Percentiles rank a stretch among this genome's conserved stretches.
Conservation (phyloP, 148 eudicot species). For the Silene latifolia region DNA sequence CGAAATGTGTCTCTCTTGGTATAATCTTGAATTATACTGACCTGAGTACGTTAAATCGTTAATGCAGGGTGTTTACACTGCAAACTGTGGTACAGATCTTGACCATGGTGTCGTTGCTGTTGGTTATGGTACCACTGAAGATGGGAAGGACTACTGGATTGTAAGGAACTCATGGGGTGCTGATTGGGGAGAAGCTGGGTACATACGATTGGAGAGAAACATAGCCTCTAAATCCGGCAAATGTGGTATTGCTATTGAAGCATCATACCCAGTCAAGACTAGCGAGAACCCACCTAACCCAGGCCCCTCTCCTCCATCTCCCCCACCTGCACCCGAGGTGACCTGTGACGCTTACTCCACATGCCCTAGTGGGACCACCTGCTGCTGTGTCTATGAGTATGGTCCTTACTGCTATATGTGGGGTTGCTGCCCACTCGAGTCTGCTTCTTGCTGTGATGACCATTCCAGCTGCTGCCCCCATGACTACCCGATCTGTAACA, state of each 20-base stretch:
- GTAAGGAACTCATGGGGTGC: constrained; percentile 95
- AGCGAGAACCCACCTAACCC: constrained; percentile 76
- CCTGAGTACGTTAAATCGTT: background rate
- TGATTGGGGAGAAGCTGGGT: constrained; percentile 79
- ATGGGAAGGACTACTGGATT: constrained; percentile 71
- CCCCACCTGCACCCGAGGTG: constrained; percentile 40
- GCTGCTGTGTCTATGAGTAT: constrained; percentile 66
- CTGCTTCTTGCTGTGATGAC: constrained; percentile 81
- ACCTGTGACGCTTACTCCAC: constrained; percentile 56
- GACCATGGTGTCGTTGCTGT: constrained; percentile 88
- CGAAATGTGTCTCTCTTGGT: background rate
- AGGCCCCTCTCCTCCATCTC: constrained; percentile 77
- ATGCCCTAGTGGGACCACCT: constrained; percentile 57
- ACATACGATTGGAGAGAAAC: constrained; percentile 73
- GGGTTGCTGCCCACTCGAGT: constrained; percentile 81
- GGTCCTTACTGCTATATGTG: constrained; percentile 70
- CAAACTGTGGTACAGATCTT: constrained; percentile 55
- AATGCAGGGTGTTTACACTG: constrained; percentile 76
- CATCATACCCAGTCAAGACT: constrained; percentile 80
- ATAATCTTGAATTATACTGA: constrained; percentile 9
- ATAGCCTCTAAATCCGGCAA: constrained; percentile 43
- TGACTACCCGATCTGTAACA: constrained; percentile 70
- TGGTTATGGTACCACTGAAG: constrained; percentile 77
- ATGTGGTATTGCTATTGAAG: constrained; percentile 74
- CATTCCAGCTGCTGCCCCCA: constrained; percentile 85